A percentile compares a stretch with the other conserved stretches of the same genome.
phyloP scores from a whole-genome alignment of 2,329 filamentous ascomycete genomes.

The Aspergillus sp. region DNA sequence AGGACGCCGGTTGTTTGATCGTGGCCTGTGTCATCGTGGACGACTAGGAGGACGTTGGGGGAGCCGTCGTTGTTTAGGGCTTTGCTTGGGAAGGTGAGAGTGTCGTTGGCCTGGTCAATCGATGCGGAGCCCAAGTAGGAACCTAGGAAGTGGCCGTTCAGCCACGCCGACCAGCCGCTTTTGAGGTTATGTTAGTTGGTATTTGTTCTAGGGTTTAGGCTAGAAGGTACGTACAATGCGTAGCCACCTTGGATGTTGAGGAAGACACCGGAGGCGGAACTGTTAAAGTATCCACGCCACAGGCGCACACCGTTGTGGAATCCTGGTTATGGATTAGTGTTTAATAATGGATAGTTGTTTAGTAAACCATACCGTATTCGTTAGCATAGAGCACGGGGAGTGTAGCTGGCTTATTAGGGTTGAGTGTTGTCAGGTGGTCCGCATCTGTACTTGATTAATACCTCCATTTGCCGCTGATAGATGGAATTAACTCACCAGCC shows the following conservation, averaged over 20 bases:
- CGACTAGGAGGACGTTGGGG: slow-evolving; percentile 56
- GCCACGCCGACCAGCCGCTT: slow-evolving; percentile 57
- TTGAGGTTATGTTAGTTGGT: background rate
- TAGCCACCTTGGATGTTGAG: slow-evolving; percentile 56
- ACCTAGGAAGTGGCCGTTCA: slow-evolving; percentile 58
- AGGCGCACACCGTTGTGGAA: slow-evolving; percentile 48
- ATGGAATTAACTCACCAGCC: slow-evolving; percentile 28
- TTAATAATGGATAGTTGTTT: background rate
- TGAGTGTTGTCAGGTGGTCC: slow-evolving; percentile 43
- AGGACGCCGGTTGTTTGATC: slow-evolving; percentile 30
- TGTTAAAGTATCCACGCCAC: slow-evolving; percentile 47
- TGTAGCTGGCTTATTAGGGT: slow-evolving; percentile 43
- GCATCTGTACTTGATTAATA: slow-evolving; percentile 25
- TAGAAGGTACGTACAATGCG: slow-evolving; percentile 39
- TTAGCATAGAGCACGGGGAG: slow-evolving; percentile 49
- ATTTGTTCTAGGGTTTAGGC: background rate
- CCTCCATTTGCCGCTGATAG: too few relatives aligned
- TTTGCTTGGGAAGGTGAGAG: slow-evolving; percentile 52
- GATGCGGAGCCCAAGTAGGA: slow-evolving; percentile 50
- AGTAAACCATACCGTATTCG: slow-evolving; percentile 38
- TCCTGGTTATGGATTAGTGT: slow-evolving; percentile 16
- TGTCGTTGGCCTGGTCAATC: slow-evolving; percentile 25
- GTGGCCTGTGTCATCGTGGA: slow-evolving; percentile 54
- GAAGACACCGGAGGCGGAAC: slow-evolving; percentile 36
- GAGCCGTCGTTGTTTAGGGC: slow-evolving; percentile 51